Evolutionary conservation across 2,329 filamentous ascomycete genomes (phyloP).

Genomic region (Dothiorella sarmentorum): DNA sequence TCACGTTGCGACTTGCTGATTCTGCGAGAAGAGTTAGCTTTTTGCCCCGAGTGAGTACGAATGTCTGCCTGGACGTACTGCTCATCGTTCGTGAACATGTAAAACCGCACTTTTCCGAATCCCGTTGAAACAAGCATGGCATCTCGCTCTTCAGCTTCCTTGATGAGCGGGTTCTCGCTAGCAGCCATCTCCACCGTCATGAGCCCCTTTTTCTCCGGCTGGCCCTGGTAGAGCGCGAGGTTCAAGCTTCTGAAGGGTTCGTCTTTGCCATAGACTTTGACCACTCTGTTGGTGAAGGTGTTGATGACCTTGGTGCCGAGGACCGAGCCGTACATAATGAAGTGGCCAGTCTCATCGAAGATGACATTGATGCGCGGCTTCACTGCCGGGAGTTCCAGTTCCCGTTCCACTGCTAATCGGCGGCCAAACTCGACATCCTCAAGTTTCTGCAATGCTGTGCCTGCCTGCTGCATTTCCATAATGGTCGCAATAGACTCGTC

Average conservation of each 20-base stretch:
- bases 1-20: slow-evolving; percentile 82
- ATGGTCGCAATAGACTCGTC: slow-evolving; percentile 89
- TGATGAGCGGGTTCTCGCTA: slow-evolving; percentile 84
- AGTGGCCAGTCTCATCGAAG: slow-evolving; percentile 95
- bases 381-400: slow-evolving; percentile 69
- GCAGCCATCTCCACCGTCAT: slow-evolving; percentile 97
- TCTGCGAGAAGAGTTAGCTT: slow-evolving; percentile 21
- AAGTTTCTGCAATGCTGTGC: slow-evolving; percentile 73
- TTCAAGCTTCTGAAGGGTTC: slow-evolving; percentile 83
- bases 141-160: slow-evolving; percentile 86
- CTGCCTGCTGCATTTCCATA: slow-evolving; percentile 94
- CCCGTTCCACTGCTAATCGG: slow-evolving; percentile 78
- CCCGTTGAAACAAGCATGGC: slow-evolving; percentile 84
- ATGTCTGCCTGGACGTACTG: slow-evolving; percentile 43
- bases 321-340: slow-evolving; percentile 90
- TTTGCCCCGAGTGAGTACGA: too few relatives aligned
- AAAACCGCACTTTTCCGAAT: slow-evolving; percentile 86
- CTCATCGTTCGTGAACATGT: slow-evolving; percentile 93
- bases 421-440: slow-evolving; percentile 92
- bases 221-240: slow-evolving; percentile 86
- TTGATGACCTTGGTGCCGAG: slow-evolving; percentile 93
- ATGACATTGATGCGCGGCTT: slow-evolving; percentile 76
- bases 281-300: slow-evolving; percentile 86
- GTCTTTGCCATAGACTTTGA: slow-evolving; percentile 86
- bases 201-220: slow-evolving; percentile 88